Percentiles rank a stretch among this genome's conserved stretches.
These are phyloP conservation scores for Choanephora cucurbitarum DNA, from an alignment of 371 early-diverging fungal species.

Conservation along the genomic window DNA sequence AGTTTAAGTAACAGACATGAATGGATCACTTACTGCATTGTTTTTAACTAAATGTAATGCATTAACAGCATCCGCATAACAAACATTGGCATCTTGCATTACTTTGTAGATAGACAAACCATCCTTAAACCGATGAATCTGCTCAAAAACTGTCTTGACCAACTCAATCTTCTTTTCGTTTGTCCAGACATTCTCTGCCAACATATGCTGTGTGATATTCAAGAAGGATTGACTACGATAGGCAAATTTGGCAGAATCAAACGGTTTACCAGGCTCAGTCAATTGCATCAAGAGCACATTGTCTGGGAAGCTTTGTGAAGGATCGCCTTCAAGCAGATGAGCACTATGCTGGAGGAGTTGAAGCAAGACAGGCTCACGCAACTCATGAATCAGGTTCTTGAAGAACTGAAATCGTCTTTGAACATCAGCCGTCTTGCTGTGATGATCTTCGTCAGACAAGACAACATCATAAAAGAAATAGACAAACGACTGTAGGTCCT, in stretches of 20 bases:
- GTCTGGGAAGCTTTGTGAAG: conserved; percentile 38
- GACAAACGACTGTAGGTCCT: conserved; percentile 54
- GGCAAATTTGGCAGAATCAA: conserved; percentile 33
- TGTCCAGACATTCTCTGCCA: conserved; percentile 53
- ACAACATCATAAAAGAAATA: conserved; percentile 58
- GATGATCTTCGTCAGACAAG: conserved; percentile 44
- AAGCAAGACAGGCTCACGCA: conserved; percentile 40
- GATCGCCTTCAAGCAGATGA: conserved; percentile 38
- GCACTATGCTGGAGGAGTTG: conserved; percentile 42
- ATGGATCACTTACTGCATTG: conserved; percentile 33
- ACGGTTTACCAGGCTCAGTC: conserved; percentile 7
- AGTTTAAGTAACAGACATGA: background rate
- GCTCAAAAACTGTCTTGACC: conserved; percentile 51
- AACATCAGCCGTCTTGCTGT: conserved; percentile 27
- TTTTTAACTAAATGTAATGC: conserved; percentile 40
- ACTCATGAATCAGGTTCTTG: conserved; percentile 42
- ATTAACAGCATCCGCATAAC: conserved; percentile 50
- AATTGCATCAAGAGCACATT: conserved; percentile 44
- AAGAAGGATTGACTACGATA: conserved; percentile 54
- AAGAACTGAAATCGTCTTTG: conserved; percentile 45
- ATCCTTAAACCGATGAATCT: conserved; percentile 49
- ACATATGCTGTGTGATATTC: conserved; percentile 55
- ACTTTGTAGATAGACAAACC: conserved; percentile 47
- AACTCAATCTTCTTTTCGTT: conserved; percentile 52
- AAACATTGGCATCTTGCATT: conserved; percentile 52